Evolutionary conservation across 2,329 filamentous ascomycete species (phyloP).

Genomic region (Lecanoromycetidae sp.): DNA sequence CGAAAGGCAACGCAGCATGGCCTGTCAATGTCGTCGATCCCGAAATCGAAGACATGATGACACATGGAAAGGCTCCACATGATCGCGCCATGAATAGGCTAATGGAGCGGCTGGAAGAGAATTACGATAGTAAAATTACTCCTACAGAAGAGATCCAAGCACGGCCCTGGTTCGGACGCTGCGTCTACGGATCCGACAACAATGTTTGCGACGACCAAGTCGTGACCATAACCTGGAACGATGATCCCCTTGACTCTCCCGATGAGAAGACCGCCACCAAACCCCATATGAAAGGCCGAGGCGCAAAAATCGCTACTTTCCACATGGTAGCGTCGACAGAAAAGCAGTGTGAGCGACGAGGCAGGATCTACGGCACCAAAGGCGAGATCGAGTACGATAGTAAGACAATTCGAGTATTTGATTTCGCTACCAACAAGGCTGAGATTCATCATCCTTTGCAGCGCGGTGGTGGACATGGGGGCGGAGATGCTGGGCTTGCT

Average conservation of each 20-base stretch:
- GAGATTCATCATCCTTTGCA: constrained; percentile 48
- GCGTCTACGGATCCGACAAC: constrained; percentile 87
- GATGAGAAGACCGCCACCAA: constrained; percentile 15
- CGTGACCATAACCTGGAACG: constrained; percentile 79
- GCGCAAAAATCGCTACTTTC: constrained; percentile 74
- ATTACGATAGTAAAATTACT: constrained; percentile 42
- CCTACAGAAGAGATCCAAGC: constrained; percentile 41
- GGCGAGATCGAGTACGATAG: constrained; percentile 85
- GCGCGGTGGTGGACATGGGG: constrained; percentile 56
- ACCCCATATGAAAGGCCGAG: constrained; percentile 32
- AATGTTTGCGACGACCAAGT: constrained; percentile 87
- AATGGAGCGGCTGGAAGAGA: constrained; percentile 37
- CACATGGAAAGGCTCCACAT: constrained; percentile 26
- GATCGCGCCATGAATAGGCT: constrained; percentile 41
- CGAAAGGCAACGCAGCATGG: constrained; percentile 59
- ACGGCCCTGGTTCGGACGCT: constrained; percentile 72
- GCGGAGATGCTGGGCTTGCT: constrained; percentile 68
- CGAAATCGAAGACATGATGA: constrained; percentile 70
- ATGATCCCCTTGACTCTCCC: constrained; percentile 42
- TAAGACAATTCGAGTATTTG: constrained; percentile 58
- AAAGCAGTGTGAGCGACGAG: constrained; percentile 74
- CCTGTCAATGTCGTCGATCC: constrained; percentile 81
- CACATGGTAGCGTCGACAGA: constrained; percentile 91
- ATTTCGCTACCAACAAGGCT: constrained; percentile 51
- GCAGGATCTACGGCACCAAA: constrained; percentile 70